Percentiles rank a stretch among this genome's conserved stretches.
phyloP scores from a whole-genome alignment of 1,284 basidiomycete genomes.

The Wallemia mellicola region DNA sequence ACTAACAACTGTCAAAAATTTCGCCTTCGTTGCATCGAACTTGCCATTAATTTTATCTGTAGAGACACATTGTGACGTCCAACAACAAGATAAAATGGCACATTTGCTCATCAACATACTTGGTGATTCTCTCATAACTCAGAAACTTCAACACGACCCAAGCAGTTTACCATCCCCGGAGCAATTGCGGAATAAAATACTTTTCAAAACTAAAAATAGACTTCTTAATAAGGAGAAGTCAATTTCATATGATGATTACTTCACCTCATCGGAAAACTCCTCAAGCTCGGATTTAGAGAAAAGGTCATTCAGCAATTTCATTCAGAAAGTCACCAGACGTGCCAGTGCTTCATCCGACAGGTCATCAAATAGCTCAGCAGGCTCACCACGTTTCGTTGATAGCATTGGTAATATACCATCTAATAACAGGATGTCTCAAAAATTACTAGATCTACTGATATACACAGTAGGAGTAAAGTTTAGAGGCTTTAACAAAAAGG shows the following conservation, averaged over 20 bases:
- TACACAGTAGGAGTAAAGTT: conserved; percentile 93
- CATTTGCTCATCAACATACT: conserved; percentile 48
- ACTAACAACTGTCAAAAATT: conserved; percentile 59
- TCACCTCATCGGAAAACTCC: background rate
- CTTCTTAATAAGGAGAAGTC: background rate
- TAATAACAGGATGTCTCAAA: conserved; percentile 33
- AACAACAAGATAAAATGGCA: conserved; percentile 58
- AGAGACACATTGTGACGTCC: conserved; percentile 59
- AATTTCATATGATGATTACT: conserved; percentile 2
- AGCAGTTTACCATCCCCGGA: conserved; percentile 55
- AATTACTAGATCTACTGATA: conserved; percentile 46
- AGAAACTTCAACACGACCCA: conserved; percentile 18
- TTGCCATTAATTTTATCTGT: conserved; percentile 86
- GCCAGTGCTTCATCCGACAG: background rate
- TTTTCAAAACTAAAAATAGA: conserved; percentile 30
- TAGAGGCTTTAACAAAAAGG: conserved; percentile 67
- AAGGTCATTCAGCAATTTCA: background rate
- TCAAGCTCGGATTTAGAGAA: background rate
- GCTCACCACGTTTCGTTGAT: background rate
- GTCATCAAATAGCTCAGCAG: background rate
- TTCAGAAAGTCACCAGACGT: background rate
- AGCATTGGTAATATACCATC: background rate
- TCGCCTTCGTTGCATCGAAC: conserved; percentile 73
- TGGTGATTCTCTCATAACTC: conserved; percentile 38
- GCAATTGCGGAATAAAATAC: conserved; percentile 41